Base-by-base conservation (phyloP, 345 rosid species). In the Salix purpurea region DNA sequence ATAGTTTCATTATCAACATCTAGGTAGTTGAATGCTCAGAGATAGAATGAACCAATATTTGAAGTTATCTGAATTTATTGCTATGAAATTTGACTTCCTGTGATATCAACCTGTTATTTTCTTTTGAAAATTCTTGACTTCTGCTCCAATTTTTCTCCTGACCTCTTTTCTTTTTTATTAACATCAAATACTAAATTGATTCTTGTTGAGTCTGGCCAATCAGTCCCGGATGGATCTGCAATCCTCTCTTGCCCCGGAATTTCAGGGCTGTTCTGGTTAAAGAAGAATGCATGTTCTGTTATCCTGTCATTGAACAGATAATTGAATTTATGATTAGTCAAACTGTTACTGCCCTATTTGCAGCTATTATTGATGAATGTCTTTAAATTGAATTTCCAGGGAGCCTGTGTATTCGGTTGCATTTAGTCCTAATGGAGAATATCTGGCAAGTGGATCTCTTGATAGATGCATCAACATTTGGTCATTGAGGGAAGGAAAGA, bases 361-460 rank as follows among this genome's bases (percentile, higher is more conserved):
- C 26, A 32, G n/a, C 50, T 36, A 10, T 48, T 18, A 30, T 64
- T 80, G 26, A 78, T 28, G 62, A 80, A 4, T 70, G 24, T 40
- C 23, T 61, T 70, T 32, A 44, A 11, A 75, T 58, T 77, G 56
- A 54, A 67, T 67, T 4, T 23, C 74, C 83, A 96, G 98, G 92
- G 98, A 91, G 48, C 97, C 97, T 21, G 97, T 96, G 50, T 96
- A 92, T 83, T 91, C 99, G 0, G 88, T 96, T 39, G 99, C 99
- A 74, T 96, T 96, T 85, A 94, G 99, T 83, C 99, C 99, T 44
- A 94, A 92, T 52, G 98, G 98, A 18, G 97, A 96, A 84, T 96
- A 86, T 83, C 83, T 96, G 73, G 99, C 97, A 14, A 94, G 97
- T 69, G 99, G 99, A 46, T 96, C 99, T 13, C 85, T 92, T 24